Conservation (phyloP, 768 basidiomycete genomes). For the Austroboletus festivus region DNA sequence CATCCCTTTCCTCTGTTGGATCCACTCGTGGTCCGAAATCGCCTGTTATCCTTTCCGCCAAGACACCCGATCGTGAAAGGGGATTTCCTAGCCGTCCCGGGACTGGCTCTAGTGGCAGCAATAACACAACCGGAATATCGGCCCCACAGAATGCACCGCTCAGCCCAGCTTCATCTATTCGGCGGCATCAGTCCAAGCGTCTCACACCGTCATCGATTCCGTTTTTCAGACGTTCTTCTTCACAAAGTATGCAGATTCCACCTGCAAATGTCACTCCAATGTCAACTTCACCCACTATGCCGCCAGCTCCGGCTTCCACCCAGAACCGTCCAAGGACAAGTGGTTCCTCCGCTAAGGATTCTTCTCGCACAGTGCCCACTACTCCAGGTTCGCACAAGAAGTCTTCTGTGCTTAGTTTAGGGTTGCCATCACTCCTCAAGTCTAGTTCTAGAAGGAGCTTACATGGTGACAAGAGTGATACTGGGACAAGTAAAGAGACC, state of each 20-base stretch:
- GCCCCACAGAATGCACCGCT: conserved; percentile 59
- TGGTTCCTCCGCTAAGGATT: conserved; percentile 53
- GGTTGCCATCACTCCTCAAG: conserved; percentile 79
- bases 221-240: conserved; percentile 89
- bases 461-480: conserved; percentile 52
- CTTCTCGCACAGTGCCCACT: conserved; percentile 49
- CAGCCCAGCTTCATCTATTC: conserved; percentile 68
- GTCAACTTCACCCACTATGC: conserved; percentile 51
- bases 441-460: conserved; percentile 82
- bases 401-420: conserved; percentile 77
- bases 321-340: conserved; percentile 43
- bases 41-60: conserved; percentile 40
- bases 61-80: conserved; percentile 60
- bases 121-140: conserved; percentile 55
- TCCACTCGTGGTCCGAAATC: conserved; percentile 54
- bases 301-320: conserved; percentile 41
- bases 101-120: conserved; percentile 75
- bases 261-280: conserved; percentile 39
- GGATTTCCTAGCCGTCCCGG: conserved; percentile 61
- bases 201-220: conserved; percentile 91
- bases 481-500: conserved; percentile 41
- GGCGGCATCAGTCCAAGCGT: conserved; percentile 66
- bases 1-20: conserved; percentile 70
- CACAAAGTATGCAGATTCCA: conserved; percentile 77
- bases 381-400: conserved; percentile 71